Conservation (phyloP, 192 early-diverging fungal genomes). For the Diversispora epigaea region DNA sequence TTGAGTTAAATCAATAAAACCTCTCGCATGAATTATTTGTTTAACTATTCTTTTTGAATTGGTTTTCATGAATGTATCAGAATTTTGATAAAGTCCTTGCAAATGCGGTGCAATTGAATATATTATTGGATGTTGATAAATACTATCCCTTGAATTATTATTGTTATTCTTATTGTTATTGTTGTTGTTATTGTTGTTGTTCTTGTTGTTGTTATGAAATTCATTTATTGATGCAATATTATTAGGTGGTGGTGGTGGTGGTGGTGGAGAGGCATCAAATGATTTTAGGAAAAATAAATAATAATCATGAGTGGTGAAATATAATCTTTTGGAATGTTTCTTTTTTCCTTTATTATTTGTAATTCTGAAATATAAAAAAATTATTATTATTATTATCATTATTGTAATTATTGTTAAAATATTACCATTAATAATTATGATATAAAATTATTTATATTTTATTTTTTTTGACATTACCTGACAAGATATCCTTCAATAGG, state of each 20-base stretch:
- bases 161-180: too few species aligned
- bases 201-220: too few species aligned
- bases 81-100: constrained; percentile 37
- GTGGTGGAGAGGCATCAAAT: constrained; percentile 35
- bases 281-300: constrained; percentile 40
- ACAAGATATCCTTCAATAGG: constrained; percentile 43
- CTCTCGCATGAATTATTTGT: background rate
- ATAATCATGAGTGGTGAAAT: constrained; percentile 45
- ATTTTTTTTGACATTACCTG: too few species aligned
- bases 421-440: too few species aligned
- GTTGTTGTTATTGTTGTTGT: too few species aligned
- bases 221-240: background rate
- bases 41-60: background rate
- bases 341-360: constrained; percentile 40
- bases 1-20: constrained; percentile 19
- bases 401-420: too few species aligned
- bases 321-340: constrained; percentile 34
- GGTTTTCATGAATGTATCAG: constrained; percentile 13
- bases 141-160: too few species aligned
- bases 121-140: constrained; percentile 30
- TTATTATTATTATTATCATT: too few species aligned
- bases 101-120: constrained; percentile 39
- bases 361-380: background rate
- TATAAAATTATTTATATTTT: too few species aligned
- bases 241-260: constrained; percentile 22